Percentiles rank a stretch among this genome's conserved stretches.
These are phyloP conservation scores for Parietaria judaica DNA, from an alignment of 306 rosid species.

Conservation along the genomic window DNA sequence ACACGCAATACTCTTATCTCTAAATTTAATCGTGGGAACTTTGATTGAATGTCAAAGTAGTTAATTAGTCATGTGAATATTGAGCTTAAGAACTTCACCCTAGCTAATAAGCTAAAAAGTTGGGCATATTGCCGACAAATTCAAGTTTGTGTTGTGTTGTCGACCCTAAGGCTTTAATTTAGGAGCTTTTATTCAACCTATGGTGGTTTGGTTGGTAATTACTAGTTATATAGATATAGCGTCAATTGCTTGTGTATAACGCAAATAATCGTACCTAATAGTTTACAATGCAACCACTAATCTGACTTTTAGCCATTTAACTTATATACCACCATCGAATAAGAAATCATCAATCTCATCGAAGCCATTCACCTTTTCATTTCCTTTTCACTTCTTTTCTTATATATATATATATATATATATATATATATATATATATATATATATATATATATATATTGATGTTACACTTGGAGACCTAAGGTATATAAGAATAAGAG, in stretches of 20 bases:
- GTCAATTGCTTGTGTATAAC: conserved; percentile 37
- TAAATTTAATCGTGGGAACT: too few species aligned
- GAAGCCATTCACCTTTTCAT: conserved; percentile 14
- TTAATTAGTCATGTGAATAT: too few species aligned
- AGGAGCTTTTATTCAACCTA: not conserved
- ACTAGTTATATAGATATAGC: conserved; percentile 1
- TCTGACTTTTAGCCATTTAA: conserved; percentile 27
- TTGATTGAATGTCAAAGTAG: too few species aligned
- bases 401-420: not conserved
- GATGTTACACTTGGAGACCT: conserved; percentile 28
- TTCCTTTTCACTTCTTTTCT: not conserved
- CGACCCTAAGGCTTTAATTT: not conserved
- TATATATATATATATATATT: conserved; percentile 4
- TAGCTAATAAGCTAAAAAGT: too few species aligned
- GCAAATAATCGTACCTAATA: conserved; percentile 32
- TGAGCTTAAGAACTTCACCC: too few species aligned
- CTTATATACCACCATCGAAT: conserved; percentile 1
- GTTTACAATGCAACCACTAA: conserved; percentile 27
- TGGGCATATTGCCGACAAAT: not conserved
- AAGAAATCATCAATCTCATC: conserved; percentile 11
- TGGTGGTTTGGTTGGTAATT: conserved; percentile 34
- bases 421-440: conserved; percentile 8
- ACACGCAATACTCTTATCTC: too few species aligned
- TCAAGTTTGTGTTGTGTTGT: not conserved
- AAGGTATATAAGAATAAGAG: conserved; percentile 4